A percentile compares a stretch with the other conserved stretches of the same genome.
Conservation (phyloP, 73 alveolate genomes). For the Tetrahymena borealis region DNA sequence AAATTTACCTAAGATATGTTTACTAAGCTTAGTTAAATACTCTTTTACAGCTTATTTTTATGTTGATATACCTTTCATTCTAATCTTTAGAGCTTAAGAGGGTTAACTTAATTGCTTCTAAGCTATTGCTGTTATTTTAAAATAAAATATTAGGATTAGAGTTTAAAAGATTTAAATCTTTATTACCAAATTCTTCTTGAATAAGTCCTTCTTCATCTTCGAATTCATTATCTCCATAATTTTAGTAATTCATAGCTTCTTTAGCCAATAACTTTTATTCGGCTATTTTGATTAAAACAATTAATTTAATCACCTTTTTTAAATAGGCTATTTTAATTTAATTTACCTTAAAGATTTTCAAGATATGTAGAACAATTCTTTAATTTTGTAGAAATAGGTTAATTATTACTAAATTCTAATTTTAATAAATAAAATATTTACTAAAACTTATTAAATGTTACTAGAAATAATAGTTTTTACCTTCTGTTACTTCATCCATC, state of each 20-base stretch:
- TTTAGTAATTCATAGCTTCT: background rate
- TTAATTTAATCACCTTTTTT: background rate
- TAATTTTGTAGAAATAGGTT: background rate
- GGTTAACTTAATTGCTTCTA: background rate
- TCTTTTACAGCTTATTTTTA: background rate
- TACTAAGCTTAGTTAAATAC: background rate
- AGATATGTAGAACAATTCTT: background rate
- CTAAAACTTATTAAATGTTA: background rate
- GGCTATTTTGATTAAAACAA: background rate
- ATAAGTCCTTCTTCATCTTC: background rate
- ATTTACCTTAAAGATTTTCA: background rate
- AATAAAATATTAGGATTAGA: background rate
- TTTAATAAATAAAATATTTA: background rate
- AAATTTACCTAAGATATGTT: background rate
- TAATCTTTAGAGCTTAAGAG: background rate
- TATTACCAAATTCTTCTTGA: background rate
- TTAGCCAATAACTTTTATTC: background rate
- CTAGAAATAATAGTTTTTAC: background rate
- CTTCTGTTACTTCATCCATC: background rate
- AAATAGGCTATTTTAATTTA: background rate
- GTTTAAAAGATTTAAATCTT: background rate
- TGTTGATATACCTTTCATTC: background rate
- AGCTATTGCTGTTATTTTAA: background rate
- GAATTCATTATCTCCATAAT: background rate
- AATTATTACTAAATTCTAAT: background rate